A percentile compares a stretch with the other conserved stretches of the same genome.
These are phyloP conservation scores for Avena atlantica DNA, from an alignment of 176 grass and related monocot genomes.

Conservation along the genomic window DNA sequence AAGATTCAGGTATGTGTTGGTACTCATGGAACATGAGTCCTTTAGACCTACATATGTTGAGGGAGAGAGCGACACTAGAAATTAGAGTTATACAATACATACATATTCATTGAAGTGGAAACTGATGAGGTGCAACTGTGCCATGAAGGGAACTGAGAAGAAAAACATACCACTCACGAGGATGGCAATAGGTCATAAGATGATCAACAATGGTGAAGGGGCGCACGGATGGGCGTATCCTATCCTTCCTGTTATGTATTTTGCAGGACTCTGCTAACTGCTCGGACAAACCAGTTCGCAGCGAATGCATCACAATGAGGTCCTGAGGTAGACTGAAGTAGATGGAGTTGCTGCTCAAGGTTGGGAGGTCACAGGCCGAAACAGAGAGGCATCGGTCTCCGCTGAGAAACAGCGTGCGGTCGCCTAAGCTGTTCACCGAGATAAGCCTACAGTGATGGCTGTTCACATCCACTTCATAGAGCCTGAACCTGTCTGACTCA, in stretches of 20 bases:
- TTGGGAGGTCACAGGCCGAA: not conserved
- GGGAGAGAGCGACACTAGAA: not conserved
- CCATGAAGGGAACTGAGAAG: not conserved
- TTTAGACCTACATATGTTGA: not conserved
- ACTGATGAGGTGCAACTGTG: not conserved
- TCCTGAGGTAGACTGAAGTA: not conserved
- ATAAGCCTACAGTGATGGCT: not conserved
- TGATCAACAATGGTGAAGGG: conserved; percentile 7
- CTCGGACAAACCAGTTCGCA: not conserved
- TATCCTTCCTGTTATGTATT: conserved; percentile 4
- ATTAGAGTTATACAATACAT: not conserved
- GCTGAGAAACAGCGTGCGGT: not conserved
- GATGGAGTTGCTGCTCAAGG: conserved; percentile 6
- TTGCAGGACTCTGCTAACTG: not conserved
- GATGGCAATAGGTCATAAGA: not conserved
- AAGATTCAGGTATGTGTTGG: not conserved
- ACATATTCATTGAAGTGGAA: not conserved
- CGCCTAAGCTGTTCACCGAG: not conserved
- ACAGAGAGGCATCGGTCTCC: not conserved
- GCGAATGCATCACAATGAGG: not conserved
- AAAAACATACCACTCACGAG: not conserved
- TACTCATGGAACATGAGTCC: conserved; percentile 9
- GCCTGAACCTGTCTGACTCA: not conserved
- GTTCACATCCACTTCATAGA: not conserved
- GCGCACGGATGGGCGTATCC: conserved; percentile 6